These are phyloP conservation scores for Alternaria arborescens DNA, from an alignment of 2,329 filamentous ascomycete genomes.

Conservation along the genomic window DNA sequence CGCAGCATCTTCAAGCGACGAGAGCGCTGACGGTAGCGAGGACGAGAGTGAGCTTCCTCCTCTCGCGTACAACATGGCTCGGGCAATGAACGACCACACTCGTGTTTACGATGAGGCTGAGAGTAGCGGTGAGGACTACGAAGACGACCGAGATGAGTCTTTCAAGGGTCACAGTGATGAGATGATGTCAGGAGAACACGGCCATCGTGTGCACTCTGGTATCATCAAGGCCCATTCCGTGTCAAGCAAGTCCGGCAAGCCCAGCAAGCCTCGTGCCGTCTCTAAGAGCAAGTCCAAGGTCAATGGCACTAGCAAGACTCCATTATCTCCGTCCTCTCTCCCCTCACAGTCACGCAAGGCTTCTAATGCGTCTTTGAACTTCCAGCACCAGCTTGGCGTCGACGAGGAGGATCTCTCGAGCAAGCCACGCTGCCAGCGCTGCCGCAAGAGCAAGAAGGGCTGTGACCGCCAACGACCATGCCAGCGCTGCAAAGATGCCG, in stretches of 20 bases:
- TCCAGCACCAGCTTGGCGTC: slow-evolving; percentile 67
- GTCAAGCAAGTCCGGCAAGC: slow-evolving; percentile 53
- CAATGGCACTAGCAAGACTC: slow-evolving; percentile 51
- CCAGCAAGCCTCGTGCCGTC: slow-evolving; percentile 51
- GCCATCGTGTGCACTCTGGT: slow-evolving; percentile 54
- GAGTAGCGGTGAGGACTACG: slow-evolving; percentile 68
- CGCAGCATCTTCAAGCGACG: slow-evolving; percentile 57
- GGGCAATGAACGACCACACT: slow-evolving; percentile 24
- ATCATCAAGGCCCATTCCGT: slow-evolving; percentile 48
- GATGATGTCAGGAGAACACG: slow-evolving; percentile 48
- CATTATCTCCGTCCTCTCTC: slow-evolving; percentile 67
- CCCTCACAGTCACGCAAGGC: slow-evolving; percentile 76
- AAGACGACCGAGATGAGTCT: slow-evolving; percentile 60
- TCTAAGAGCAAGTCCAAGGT: slow-evolving; percentile 63
- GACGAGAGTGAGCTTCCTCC: slow-evolving; percentile 60
- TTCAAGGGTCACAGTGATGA: slow-evolving; percentile 66
- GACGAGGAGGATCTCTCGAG: slow-evolving; percentile 92
- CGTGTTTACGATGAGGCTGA: slow-evolving; percentile 61
- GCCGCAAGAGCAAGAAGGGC: slow-evolving; percentile 99
- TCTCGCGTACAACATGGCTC: slow-evolving; percentile 40
- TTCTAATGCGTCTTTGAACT: slow-evolving; percentile 74
- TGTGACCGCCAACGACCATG: slow-evolving; percentile 97
- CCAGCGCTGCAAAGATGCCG: slow-evolving; percentile 93
- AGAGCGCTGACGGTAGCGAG: slow-evolving; percentile 77
- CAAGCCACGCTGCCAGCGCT: slow-evolving; percentile 96